Evolutionary conservation across 2,329 filamentous ascomycete species (phyloP), one percentile per base, ranked within the genome.

Genomic region (Apiospora malaysiana): DNA sequence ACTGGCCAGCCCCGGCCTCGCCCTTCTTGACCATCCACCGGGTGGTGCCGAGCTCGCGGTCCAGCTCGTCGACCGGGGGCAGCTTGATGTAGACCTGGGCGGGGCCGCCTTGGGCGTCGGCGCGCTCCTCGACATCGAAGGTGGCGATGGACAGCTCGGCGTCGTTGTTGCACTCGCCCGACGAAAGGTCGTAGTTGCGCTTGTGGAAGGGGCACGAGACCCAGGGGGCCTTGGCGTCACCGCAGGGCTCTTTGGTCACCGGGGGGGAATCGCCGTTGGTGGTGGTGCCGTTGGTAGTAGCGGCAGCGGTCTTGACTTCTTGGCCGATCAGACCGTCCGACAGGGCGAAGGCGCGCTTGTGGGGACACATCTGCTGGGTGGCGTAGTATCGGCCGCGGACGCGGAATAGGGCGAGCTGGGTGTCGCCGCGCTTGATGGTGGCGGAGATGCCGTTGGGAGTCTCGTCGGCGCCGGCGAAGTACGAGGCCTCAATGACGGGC

Each of bases 331-430:
- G 84, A 1, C 94, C 94, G 79, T 97, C 95, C 0, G 92, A 92
- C 37, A 97, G 89, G n/a, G 95, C 92, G 77, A 97, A 97, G 0
- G 94, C 91, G 14, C 94, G 91, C 82, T 95, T 96, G 83, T 97
- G 94, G 12, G 94, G 94, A 80, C 94, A 97, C 94, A 97, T 97
- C 79, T 97, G 94, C 83, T 97, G 94, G 18, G 92, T 93, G 71
- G 93, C 93, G 81, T 95, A 95, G 85, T 91, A 97, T 69, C 88
- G 88, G 25, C 94, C 94, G 69, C 89, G 89, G 73, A 97, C 88
- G 76, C 94, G 93, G 89, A 95, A 97, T 69, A 97, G 85, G 9
- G 94, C 94, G 1, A 97, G 87, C 81, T 97, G 94, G 0, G 94
- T 97, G 80, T 97, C 94, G 59, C 94, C 93, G 59, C 93, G 89